Base-by-base conservation (phyloP, 2,329 filamentous ascomycete species). In the Calcarisporium arbuscula region DNA sequence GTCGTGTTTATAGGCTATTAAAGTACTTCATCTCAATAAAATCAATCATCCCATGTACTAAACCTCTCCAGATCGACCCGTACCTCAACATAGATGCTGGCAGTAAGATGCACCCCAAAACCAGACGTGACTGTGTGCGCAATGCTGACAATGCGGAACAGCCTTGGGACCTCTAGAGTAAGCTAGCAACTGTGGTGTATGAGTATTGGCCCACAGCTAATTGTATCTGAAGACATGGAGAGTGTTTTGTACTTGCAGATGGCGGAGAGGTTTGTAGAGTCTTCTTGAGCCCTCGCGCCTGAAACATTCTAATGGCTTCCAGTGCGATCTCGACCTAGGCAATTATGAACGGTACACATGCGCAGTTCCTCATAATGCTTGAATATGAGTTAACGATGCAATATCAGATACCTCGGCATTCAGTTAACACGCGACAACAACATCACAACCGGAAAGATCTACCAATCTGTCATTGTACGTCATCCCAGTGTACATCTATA, bases 371-470 rank as follows among this genome's bases (percentile, higher is more conserved):
- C n/a, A 34, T 20, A 19, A 25, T 14, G 17, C 33, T 11, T 31
- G 34, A 30, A 30, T 29, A 15, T 15, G 35, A 19, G 14, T 28
- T 16, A 18, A 16, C 20, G n/a, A n/a, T n/a, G n/a, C n/a, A n/a
- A n/a, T n/a, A n/a, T n/a, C 30, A 56, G 61, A 22, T 94, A 94
- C 56, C 79, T 95, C 35, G 81, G 82, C 52, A 81, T 90, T 45
- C 85, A 81, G 36, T 72, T 96, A 41, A 86, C 79, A 8, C 72
- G 81, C 42, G 88, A 95, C 49, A 87, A 90, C 68, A 96, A 96
- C 62, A 94, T 98, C 62, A 98, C 92, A 4, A 95, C 90, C 6
- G 92, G 92, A 55, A 95, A 96, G 68, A 87, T 96, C 48, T 96
- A 95, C 64, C 74, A 86, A 53, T 78, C 84, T 51, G 89, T 95